phyloP scores from a whole-genome alignment of 2,329 filamentous ascomycete genomes.

The Penicillium sp. region DNA sequence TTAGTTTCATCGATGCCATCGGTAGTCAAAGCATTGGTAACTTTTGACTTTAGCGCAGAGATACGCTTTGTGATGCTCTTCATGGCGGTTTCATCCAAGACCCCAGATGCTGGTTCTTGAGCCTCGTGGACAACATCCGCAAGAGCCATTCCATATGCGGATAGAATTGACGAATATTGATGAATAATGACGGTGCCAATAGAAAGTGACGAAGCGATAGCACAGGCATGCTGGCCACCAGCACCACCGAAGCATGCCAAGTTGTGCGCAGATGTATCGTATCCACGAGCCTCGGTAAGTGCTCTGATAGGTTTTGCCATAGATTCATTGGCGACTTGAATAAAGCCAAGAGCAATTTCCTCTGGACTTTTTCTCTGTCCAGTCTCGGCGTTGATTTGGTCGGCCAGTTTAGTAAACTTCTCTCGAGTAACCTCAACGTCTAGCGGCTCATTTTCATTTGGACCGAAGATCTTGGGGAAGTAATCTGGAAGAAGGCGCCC shows the following conservation, averaged over 20 bases:
- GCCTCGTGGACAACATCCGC: constrained; percentile 46
- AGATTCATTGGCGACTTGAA: constrained; percentile 44
- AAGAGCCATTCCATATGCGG: constrained; percentile 51
- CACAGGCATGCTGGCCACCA: constrained; percentile 47
- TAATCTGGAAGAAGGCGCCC: constrained; percentile 85
- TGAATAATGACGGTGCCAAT: constrained; percentile 51
- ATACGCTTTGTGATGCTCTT: constrained; percentile 32
- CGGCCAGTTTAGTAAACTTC: constrained; percentile 73
- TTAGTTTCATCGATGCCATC: constrained; percentile 44
- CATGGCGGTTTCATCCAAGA: constrained; percentile 20
- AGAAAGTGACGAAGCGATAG: constrained; percentile 47
- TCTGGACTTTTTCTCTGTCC: constrained; percentile 60
- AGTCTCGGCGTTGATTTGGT: constrained; percentile 73
- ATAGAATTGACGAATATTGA: constrained; percentile 47
- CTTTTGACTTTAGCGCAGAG: constrained; percentile 32
- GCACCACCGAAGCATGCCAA: constrained; percentile 39
- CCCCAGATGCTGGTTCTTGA: constrained; percentile 22
- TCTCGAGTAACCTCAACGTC: constrained; percentile 74
- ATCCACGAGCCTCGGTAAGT: constrained; percentile 86
- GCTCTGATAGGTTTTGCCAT: constrained; percentile 75
- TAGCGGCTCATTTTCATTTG: constrained; percentile 53
- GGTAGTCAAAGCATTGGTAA: constrained; percentile 32
- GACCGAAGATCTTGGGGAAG: constrained; percentile 68
- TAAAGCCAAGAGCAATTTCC: constrained; percentile 43
- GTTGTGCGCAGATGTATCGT: constrained; percentile 46